phyloP scores from a whole-genome alignment of 805 yeast species.

The Spathaspora passalidarum region DNA sequence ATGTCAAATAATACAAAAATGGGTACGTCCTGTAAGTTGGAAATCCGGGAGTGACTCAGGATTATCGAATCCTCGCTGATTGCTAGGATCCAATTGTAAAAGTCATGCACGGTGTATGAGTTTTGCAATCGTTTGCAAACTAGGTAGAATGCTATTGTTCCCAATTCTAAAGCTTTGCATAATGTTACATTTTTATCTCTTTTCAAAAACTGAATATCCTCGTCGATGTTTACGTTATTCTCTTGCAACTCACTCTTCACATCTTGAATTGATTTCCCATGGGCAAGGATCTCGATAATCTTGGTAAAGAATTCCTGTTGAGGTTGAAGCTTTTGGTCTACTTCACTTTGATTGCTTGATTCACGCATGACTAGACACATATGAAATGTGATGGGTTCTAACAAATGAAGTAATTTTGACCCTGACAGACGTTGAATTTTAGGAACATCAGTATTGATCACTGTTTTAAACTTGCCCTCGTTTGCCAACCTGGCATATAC shows the following conservation, averaged over 20 bases:
- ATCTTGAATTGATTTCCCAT: not conserved
- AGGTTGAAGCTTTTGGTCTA: not conserved
- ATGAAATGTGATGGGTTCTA: slow-evolving; percentile 16
- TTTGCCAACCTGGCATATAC: not conserved
- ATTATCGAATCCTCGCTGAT: slow-evolving; percentile 27
- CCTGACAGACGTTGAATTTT: not conserved
- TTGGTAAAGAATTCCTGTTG: not conserved
- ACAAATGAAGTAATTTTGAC: slow-evolving; percentile 5
- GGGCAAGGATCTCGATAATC: not conserved
- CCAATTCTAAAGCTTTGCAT: not conserved
- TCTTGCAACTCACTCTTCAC: not conserved
- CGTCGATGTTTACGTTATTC: not conserved
- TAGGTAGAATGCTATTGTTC: not conserved
- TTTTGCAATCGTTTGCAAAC: not conserved
- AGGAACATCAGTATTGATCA: slow-evolving; percentile 1
- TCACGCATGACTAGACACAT: slow-evolving; percentile 5
- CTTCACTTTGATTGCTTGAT: not conserved
- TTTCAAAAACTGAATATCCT: not conserved
- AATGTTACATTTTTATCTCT: not conserved
- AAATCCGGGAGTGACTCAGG: slow-evolving; percentile 29
- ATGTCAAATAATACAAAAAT: slow-evolving; percentile 37
- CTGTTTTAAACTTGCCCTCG: not conserved
- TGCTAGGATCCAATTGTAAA: slow-evolving; percentile 30
- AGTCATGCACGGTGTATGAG: slow-evolving; percentile 8
- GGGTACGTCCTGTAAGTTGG: slow-evolving; percentile 31